These are phyloP conservation scores for Aurifilum marmelostoma DNA, from an alignment of 2,329 filamentous ascomycete genomes.

Conservation along the genomic window DNA sequence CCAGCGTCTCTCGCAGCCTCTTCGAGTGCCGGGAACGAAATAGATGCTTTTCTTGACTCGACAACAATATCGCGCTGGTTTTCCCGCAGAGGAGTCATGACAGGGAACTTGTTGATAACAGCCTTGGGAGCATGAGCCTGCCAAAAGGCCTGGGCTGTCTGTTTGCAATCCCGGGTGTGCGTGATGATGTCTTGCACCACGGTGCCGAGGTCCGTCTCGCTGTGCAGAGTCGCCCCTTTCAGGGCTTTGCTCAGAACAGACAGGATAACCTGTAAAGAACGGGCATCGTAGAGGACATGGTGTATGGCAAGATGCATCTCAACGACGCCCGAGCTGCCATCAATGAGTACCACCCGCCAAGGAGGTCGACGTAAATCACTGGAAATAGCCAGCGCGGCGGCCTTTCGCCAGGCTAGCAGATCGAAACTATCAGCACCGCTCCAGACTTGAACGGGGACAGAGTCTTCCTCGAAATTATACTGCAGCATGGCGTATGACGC, in stretches of 20 bases:
- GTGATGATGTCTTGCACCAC: slow-evolving; percentile 47
- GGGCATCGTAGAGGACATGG: slow-evolving; percentile 85
- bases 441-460: slow-evolving; percentile 32
- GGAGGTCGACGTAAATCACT: slow-evolving; percentile 56
- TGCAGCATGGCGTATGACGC: slow-evolving; percentile 77
- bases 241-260: slow-evolving; percentile 56
- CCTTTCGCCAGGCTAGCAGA: slow-evolving; percentile 43
- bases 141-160: slow-evolving; percentile 64
- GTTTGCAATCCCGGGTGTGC: slow-evolving; percentile 36
- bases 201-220: slow-evolving; percentile 33
- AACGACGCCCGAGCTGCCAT: slow-evolving; percentile 29
- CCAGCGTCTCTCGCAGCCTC: slow-evolving; percentile 57
- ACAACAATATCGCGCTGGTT: slow-evolving; percentile 39
- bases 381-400: slow-evolving; percentile 41
- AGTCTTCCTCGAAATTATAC: slow-evolving; percentile 41
- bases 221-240: slow-evolving; percentile 33
- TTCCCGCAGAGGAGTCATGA: slow-evolving; percentile 66
- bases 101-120: slow-evolving; percentile 73
- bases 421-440: slow-evolving; percentile 34
- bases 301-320: slow-evolving; percentile 61
- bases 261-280: slow-evolving; percentile 69
- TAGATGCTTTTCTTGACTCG: slow-evolving; percentile 43
- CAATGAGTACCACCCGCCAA: slow-evolving; percentile 63
- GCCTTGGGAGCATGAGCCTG: slow-evolving; percentile 52
- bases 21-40: slow-evolving; percentile 54